phyloP scores from a whole-genome alignment of 257 asterid species.

The Fraxinus pennsylvanica region DNA sequence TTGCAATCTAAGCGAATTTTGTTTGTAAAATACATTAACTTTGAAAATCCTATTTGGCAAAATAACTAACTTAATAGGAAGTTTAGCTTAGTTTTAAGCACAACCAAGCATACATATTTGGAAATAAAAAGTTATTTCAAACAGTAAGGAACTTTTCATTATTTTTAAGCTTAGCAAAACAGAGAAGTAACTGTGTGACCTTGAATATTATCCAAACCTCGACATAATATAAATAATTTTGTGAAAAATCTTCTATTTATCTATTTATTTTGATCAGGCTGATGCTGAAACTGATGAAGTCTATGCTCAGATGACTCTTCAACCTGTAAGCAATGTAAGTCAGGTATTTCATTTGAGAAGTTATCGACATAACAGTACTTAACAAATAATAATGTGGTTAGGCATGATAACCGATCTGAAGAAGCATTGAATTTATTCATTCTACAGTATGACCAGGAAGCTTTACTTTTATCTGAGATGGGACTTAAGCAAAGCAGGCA shows the following conservation, averaged over 20 bases:
- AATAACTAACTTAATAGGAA: no score
- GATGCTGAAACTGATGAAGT: constrained; percentile 97
- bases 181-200: background rate
- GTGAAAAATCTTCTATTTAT: background rate
- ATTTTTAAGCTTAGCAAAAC: no score
- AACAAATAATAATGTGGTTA: constrained; percentile 1
- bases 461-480: constrained; percentile 75
- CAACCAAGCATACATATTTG: background rate
- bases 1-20: background rate
- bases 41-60: background rate
- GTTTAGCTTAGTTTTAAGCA: background rate
- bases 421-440: constrained; percentile 17
- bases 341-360: constrained; percentile 10
- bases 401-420: background rate
- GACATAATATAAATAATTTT: background rate
- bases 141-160: no score
- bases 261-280: constrained; percentile 52
- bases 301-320: constrained; percentile 98
- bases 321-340: constrained; percentile 74
- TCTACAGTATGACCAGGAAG: constrained; percentile 84
- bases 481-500: constrained; percentile 79
- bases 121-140: background rate
- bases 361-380: constrained; percentile 2
- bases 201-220: background rate
- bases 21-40: background rate